Evolutionary conservation across 805 yeast species (phyloP).

Genomic region (Debaryomyces hansenii): DNA sequence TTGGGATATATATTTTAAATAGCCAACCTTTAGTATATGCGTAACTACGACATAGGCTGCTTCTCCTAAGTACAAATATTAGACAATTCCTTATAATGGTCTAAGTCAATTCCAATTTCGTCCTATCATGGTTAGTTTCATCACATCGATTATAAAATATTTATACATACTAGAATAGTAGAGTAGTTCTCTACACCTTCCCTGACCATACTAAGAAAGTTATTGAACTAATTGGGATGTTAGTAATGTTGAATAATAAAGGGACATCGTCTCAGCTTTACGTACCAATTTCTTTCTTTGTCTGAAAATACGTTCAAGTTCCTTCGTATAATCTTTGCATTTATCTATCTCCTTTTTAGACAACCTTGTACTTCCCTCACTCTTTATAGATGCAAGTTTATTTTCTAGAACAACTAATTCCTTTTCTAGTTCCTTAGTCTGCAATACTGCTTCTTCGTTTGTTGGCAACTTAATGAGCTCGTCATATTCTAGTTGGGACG

Average conservation of each 20-base stretch:
- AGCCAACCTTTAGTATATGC: too few species aligned
- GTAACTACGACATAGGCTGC: too few species aligned
- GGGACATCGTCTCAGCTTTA: not conserved
- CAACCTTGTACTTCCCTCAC: not conserved
- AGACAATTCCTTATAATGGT: slow-evolving; percentile 1
- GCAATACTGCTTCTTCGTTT: slow-evolving; percentile 5
- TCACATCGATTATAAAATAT: too few species aligned
- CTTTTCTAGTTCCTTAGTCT: slow-evolving; percentile 1
- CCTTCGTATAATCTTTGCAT: not conserved
- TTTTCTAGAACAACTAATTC: not conserved
- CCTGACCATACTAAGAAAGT: slow-evolving; percentile 7
- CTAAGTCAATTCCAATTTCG: slow-evolving; percentile 6
- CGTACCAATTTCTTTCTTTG: slow-evolving; percentile 10
- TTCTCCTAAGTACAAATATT: too few species aligned
- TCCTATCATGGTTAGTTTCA: not conserved
- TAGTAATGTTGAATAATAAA: not conserved
- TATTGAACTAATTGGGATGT: slow-evolving; percentile 1
- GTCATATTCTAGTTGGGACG: slow-evolving; percentile 1
- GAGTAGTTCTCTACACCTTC: slow-evolving; percentile 7
- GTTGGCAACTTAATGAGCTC: not conserved
- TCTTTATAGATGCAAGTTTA: slow-evolving; percentile 1
- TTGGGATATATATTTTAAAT: too few species aligned
- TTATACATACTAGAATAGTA: slow-evolving; percentile 6
- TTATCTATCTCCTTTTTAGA: slow-evolving; percentile 1
- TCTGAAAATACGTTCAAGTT: slow-evolving; percentile 3